Conservation (phyloP, 345 rosid species). For the Linum lewisii region DNA sequence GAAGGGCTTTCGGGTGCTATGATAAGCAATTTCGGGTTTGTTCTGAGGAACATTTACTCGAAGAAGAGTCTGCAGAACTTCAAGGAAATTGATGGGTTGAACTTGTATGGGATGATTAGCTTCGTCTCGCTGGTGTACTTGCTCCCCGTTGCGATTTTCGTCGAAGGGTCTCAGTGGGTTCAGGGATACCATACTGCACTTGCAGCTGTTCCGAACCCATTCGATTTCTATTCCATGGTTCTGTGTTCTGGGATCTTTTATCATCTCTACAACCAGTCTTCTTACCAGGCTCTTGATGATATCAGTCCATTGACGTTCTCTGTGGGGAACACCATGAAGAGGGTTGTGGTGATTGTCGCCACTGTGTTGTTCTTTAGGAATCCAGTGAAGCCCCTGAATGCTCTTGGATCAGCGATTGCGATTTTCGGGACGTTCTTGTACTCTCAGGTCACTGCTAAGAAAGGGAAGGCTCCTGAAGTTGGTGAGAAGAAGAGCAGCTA, state of each 20-base stretch:
- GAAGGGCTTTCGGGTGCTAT: slow-evolving; percentile 83
- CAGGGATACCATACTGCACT: slow-evolving; percentile 76
- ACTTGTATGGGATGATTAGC: slow-evolving; percentile 78
- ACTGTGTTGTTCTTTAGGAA: slow-evolving; percentile 87
- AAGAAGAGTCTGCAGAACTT: slow-evolving; percentile 68
- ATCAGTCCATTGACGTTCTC: slow-evolving; percentile 90
- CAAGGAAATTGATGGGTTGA: slow-evolving; percentile 83
- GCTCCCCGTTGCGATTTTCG: slow-evolving; percentile 73
- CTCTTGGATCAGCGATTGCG: slow-evolving; percentile 49
- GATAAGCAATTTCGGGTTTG: slow-evolving; percentile 93
- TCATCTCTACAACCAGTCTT: slow-evolving; percentile 2
- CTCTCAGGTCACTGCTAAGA: too few species aligned
- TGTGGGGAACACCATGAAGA: slow-evolving; percentile 93
- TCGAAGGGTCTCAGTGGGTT: slow-evolving; percentile 90
- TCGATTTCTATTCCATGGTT: background rate
- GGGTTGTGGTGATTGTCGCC: slow-evolving; percentile 85
- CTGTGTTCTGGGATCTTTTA: too few species aligned
- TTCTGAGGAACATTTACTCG: slow-evolving; percentile 77
- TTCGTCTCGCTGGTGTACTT: slow-evolving; percentile 63
- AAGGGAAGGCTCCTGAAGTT: too few species aligned
- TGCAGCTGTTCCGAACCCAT: slow-evolving; percentile 1
- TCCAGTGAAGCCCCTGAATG: slow-evolving; percentile 88
- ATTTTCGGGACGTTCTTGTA: too few species aligned
- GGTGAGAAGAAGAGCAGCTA: too few species aligned
- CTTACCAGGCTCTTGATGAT: slow-evolving; percentile 80